Evolutionary conservation across 2,329 filamentous ascomycete species (phyloP).

Genomic region (Saccharata proteae): DNA sequence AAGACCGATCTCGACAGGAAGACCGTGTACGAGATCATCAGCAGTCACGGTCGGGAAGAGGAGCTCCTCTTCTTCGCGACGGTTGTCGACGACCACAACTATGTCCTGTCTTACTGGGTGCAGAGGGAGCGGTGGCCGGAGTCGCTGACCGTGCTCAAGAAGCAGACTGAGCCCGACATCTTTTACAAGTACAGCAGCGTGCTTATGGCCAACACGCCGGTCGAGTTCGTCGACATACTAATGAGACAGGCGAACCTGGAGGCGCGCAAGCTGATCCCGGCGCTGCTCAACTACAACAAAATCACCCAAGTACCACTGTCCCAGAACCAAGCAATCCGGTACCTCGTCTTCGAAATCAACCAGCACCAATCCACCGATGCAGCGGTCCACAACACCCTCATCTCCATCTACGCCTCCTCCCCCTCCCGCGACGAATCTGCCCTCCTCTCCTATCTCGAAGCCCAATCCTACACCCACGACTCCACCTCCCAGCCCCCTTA

Average conservation of each 20-base stretch:
- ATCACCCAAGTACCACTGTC: slow-evolving; percentile 54
- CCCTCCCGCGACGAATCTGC: slow-evolving; percentile 72
- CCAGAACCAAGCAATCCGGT: slow-evolving; percentile 80
- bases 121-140: slow-evolving; percentile 88
- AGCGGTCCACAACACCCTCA: slow-evolving; percentile 90
- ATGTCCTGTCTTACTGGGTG: slow-evolving; percentile 93
- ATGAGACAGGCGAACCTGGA: slow-evolving; percentile 84
- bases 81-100: slow-evolving; percentile 81
- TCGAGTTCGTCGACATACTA: slow-evolving; percentile 84
- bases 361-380: slow-evolving; percentile 67
- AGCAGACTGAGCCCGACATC: slow-evolving; percentile 80
- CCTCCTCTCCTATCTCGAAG: slow-evolving; percentile 78
- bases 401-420: slow-evolving; percentile 89
- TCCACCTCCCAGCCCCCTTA: no score
- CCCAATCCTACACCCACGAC: slow-evolving; percentile 62
- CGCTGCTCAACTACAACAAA: slow-evolving; percentile 86
- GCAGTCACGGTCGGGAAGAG: slow-evolving; percentile 86
- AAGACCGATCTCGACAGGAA: slow-evolving; percentile 80
- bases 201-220: slow-evolving; percentile 79
- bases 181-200: slow-evolving; percentile 97
- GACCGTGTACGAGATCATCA: slow-evolving; percentile 91
- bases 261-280: slow-evolving; percentile 79
- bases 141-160: slow-evolving; percentile 77
- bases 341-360: slow-evolving; percentile 88
- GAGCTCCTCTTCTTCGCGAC: slow-evolving; percentile 88